A percentile compares a stretch with the other conserved stretches of the same genome.
Evolutionary conservation across 129 eudicot species (phyloP).

Genomic region (Centrapalus pauciflorus): DNA sequence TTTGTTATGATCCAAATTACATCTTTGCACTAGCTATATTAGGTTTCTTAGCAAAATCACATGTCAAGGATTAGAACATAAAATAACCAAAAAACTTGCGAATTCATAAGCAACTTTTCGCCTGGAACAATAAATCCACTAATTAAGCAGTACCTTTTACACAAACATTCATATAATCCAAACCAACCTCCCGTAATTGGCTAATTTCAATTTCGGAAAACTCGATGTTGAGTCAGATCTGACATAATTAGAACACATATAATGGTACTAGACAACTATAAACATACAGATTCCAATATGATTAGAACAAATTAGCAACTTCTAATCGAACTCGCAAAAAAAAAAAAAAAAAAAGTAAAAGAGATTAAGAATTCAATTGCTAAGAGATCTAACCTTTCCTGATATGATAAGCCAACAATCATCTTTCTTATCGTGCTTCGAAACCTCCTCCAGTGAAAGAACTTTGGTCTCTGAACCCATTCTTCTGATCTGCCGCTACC

Average conservation of each 20-base stretch:
- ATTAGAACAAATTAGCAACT: neutral
- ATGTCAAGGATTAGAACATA: neutral
- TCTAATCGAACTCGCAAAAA: neutral
- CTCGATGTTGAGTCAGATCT: neutral
- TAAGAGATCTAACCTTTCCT: constrained; percentile 44
- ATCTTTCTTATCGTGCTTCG: constrained; percentile 37
- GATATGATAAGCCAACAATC: constrained; percentile 70
- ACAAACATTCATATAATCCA: neutral
- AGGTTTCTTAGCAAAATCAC: neutral
- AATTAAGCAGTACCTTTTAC: neutral
- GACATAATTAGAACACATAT: neutral
- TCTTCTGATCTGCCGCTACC: constrained; percentile 9
- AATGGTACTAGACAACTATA: neutral
- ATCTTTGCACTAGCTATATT: neutral
- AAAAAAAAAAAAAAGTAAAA: neutral
- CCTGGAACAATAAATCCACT: neutral
- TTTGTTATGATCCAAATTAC: neutral
- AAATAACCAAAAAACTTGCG: neutral
- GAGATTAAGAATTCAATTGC: neutral
- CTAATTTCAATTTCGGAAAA: neutral
- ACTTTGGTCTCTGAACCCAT: constrained; percentile 34
- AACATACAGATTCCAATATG: neutral
- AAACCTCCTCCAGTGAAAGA: constrained; percentile 43
- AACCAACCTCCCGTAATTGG: no score
- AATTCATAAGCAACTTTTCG: neutral